These are phyloP conservation scores for Cicer cuneatum DNA, from an alignment of 306 rosid species.

Conservation along the genomic window DNA sequence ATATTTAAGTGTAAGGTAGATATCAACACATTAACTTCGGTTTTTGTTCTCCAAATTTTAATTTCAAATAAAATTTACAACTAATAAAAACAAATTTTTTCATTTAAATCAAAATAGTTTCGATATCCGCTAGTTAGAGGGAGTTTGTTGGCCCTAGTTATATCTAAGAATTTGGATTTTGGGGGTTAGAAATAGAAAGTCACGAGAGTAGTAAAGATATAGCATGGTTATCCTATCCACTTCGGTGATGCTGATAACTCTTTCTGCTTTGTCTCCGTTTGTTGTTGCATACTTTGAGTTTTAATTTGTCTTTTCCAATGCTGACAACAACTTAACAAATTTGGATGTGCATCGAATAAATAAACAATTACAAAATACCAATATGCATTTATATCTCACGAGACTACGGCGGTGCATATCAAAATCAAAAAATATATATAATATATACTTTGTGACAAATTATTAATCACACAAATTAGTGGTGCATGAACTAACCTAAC, in stretches of 20 bases:
- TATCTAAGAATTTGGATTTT: neutral
- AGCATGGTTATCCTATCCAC: constrained; percentile 57
- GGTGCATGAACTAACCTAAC: constrained; percentile 30
- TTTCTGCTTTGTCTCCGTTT: constrained; percentile 38
- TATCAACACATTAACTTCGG: no score
- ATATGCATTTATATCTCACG: constrained; percentile 46
- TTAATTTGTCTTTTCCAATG: constrained; percentile 43
- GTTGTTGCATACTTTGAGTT: constrained; percentile 27
- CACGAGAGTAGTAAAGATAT: constrained; percentile 42
- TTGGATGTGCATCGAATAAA: constrained; percentile 38
- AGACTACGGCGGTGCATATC: constrained; percentile 24
- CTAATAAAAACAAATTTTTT: no score
- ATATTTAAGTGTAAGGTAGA: no score
- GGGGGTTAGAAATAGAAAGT: constrained; percentile 31
- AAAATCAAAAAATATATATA: neutral
- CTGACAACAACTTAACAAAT: constrained; percentile 39
- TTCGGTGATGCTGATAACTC: constrained; percentile 31
- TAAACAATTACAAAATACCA: neutral
- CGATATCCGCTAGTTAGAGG: no score
- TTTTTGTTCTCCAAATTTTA: no score
- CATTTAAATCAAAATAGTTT: no score
- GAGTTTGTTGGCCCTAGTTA: no score
- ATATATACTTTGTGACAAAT: neutral
- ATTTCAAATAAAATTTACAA: no score
- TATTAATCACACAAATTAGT: constrained; percentile 35